Base-by-base conservation (phyloP, 2,329 filamentous ascomycete genomes). In the Alternaria infectoria region DNA sequence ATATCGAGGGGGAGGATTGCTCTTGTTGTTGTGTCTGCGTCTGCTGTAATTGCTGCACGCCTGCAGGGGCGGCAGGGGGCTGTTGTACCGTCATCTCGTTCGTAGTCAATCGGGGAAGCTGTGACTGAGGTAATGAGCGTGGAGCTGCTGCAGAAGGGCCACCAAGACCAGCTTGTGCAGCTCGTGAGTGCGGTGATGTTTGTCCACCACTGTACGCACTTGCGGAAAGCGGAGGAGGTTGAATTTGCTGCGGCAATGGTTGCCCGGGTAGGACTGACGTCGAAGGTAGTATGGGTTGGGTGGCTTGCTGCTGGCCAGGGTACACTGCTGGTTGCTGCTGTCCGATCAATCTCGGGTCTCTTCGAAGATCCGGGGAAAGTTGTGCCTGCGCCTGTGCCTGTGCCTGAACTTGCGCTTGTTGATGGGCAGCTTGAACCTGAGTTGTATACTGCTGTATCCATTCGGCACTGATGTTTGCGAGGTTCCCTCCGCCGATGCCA, bases 1-100 rank as follows among this genome's bases (percentile, higher is more conserved):
- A 96, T 51, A 97, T 91, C 21, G 90, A 91, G 0, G 91, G 89
- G 44, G 91, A 92, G 17, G 88, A 86, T 67, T 90, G 84, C 47
- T 87, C 81, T 71, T 89, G 88, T 62, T 86, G 85, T 58, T 88
- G 86, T 43, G 81, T 79, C 57, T 88, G 86, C 45, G 81, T 79
- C 58, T 83, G 81, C 60, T 83, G 81, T 44, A 81, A 65, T 51
- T 81, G 81, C 63, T 83, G 82, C 63, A 74, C 74, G 65, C 64
- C 75, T 8, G 79, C 73, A 47, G 77, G 76, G n/a, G 74, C 76
- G 51, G 77, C 71, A n/a, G 82, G 82, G 51, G 82, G 81, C 63
- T 83, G 82, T 58, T 84, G 83, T 52, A 84, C 78, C 58, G 83
- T 83, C 74, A 85, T 83, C 63, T 86, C 84, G 68, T 84, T 85